These are phyloP conservation scores for Solanum dulcamara DNA, from an alignment of 257 asterid species.

Conservation along the genomic window DNA sequence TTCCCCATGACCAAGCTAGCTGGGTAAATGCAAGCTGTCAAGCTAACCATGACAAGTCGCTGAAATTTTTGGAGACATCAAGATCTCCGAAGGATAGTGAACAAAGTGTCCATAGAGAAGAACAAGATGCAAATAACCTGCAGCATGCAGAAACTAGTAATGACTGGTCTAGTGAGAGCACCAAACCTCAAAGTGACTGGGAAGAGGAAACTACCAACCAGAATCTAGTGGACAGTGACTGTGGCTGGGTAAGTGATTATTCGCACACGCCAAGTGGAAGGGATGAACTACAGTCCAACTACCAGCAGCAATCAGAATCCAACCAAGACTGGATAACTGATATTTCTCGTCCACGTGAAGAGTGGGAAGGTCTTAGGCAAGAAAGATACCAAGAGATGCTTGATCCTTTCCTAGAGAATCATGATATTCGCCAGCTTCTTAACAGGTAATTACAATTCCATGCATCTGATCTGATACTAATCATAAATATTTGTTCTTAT, in stretches of 20 bases:
- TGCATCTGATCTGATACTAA: background rate
- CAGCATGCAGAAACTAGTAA: slow-evolving; percentile 9
- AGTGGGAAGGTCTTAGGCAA: slow-evolving; percentile 86
- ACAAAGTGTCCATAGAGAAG: slow-evolving; percentile 1
- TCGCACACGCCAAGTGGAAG: slow-evolving; percentile 34
- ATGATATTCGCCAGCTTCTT: slow-evolving; percentile 65
- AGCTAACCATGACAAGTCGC: background rate
- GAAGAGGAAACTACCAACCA: slow-evolving; percentile 13
- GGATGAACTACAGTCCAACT: slow-evolving; percentile 41
- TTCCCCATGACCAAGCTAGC: slow-evolving; percentile 10
- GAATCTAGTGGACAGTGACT: slow-evolving; percentile 17
- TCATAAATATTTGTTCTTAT: background rate
- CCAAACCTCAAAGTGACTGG: slow-evolving; percentile 10
- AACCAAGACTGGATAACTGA: slow-evolving; percentile 59
- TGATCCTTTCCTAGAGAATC: slow-evolving; percentile 57
- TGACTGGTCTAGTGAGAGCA: slow-evolving; percentile 11
- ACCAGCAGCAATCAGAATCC: slow-evolving; percentile 20
- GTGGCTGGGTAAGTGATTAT: slow-evolving; percentile 39
- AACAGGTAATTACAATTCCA: slow-evolving; percentile 35
- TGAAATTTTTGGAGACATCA: slow-evolving; percentile 2
- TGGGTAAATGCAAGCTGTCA: slow-evolving; percentile 12
- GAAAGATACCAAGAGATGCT: slow-evolving; percentile 92
- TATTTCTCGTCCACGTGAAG: slow-evolving; percentile 80
- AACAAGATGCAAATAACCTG: slow-evolving; percentile 6
- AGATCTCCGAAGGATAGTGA: background rate